Conservation (phyloP, 192 early-diverging fungal genomes). For the Backusella sp. region DNA sequence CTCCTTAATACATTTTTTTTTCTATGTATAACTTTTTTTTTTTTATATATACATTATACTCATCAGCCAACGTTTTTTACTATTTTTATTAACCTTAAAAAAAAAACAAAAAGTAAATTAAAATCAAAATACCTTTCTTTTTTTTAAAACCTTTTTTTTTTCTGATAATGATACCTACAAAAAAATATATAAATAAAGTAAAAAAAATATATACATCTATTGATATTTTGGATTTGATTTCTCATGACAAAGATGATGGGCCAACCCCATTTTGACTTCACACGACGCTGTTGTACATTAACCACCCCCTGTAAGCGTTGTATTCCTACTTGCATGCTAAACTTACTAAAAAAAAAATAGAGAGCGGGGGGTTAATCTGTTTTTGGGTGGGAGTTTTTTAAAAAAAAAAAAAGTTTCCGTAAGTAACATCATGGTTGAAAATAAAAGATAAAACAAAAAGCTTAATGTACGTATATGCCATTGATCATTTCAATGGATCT, state of each 20-base stretch:
- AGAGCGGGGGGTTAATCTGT: background rate
- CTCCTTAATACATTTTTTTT: slow-evolving; percentile 2
- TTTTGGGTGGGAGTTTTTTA: background rate
- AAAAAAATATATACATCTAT: background rate
- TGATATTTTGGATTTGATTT: background rate
- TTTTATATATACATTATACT: background rate
- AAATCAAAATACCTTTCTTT: background rate
- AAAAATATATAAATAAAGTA: background rate
- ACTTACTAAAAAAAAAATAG: background rate
- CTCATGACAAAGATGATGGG: background rate
- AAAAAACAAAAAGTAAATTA: slow-evolving; percentile 2
- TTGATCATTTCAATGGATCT: background rate
- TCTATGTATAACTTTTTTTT: background rate
- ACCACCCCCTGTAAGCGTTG: background rate
- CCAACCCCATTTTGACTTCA: background rate
- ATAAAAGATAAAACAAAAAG: background rate
- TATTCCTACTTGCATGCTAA: background rate
- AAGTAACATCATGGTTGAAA: background rate
- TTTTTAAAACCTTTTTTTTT: background rate
- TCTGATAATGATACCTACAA: background rate
- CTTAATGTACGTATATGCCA: background rate
- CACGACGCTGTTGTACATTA: background rate
- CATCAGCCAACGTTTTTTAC: background rate
- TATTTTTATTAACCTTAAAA: background rate
- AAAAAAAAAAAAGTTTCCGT: slow-evolving; percentile 3